Evolutionary conservation across 768 basidiomycete species (phyloP).

Genomic region (Holtermannia corniformis): DNA sequence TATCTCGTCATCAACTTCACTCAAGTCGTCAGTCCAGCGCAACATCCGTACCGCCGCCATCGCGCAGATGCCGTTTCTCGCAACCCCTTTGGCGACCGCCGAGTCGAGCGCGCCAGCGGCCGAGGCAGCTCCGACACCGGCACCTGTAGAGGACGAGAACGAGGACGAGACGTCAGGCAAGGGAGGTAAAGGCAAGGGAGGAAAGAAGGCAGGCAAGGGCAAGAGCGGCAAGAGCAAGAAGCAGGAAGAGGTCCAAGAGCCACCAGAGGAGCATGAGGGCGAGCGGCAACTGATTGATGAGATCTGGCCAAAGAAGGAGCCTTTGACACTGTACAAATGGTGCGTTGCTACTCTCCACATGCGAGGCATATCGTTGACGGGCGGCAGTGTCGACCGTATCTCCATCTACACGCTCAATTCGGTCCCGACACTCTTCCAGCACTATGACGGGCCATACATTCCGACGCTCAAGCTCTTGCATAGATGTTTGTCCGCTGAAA

Average conservation of each 20-base stretch:
- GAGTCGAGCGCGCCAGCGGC: neutral
- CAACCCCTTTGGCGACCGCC: conserved; percentile 31
- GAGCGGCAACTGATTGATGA: conserved; percentile 62
- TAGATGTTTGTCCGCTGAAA: conserved; percentile 54
- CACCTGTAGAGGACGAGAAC: conserved; percentile 12
- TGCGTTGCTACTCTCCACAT: conserved; percentile 44
- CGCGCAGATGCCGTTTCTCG: conserved; percentile 55
- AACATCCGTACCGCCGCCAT: conserved; percentile 70
- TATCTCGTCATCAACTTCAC: conserved; percentile 76
- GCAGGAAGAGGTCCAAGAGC: conserved; percentile 10
- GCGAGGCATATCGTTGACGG: neutral
- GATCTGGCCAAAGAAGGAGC: conserved; percentile 99
- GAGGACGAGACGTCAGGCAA: conserved; percentile 14
- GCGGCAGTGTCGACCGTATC: conserved; percentile 80
- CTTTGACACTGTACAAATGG: conserved; percentile 89
- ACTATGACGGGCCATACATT: conserved; percentile 85
- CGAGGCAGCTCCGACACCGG: conserved; percentile 5
- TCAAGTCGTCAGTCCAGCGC: conserved; percentile 89
- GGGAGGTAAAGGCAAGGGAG: conserved; percentile 23
- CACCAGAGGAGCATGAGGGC: conserved; percentile 41
- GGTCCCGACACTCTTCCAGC: conserved; percentile 88
- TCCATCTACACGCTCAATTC: conserved; percentile 82
- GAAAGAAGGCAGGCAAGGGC: conserved; percentile 10
- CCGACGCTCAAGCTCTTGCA: conserved; percentile 84
- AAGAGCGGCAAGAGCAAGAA: conserved; percentile 13